Evolutionary conservation across 352 stramenopile species (phyloP), one percentile per base, ranked within the genome.

Genomic region (Thraustochytrium sp.): DNA sequence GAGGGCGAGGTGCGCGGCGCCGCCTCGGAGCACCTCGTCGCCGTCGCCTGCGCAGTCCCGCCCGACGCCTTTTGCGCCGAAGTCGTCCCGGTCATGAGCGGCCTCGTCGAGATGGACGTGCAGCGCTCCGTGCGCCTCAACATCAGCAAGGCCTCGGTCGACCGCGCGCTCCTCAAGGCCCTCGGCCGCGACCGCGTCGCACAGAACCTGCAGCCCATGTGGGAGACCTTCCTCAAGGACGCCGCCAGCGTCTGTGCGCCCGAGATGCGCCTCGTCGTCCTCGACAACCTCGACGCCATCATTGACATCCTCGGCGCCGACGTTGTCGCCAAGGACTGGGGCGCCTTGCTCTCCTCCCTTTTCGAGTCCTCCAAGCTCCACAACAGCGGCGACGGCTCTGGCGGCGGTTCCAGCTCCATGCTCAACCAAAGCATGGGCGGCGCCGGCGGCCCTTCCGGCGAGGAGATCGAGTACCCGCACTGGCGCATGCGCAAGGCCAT

Each of bases 401-500:
- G 59, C 13, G 21, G 16, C 9, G n/a, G n/a, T n/a, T 18, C 5
- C 36, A 42, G 40, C 21, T 51, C 16, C 21, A 44, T 80, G 46
- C 9, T 80, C n/a, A 29, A 29, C 46, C 42, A 61, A 16, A 37
- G 40, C 37, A 75, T 75, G 62, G 49, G 49, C 37, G 49, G 49
- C 42, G 49, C 23, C 37, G 49, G 49, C 42, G 64, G 68, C 26
- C 42, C 42, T 36, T 37, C 40, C 23, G 46, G 31, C 48, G 68
- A 80, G 18, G 68, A 80, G 34, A 80, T 80, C n/a, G 68, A 80
- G 40, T 51, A 95, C 78, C 85, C 93, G 64, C 91, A 95, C 82
- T 95, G 91, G 91, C 91, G 91, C 73, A 91, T 95, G 63, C 91
- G 91, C 75, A 90, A 94, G 82, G 91, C 91, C 8, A 91, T 94